Evolutionary conservation across 495 filamentous ascomycete genomes (phyloP).

Genomic region (Podospora australis): DNA sequence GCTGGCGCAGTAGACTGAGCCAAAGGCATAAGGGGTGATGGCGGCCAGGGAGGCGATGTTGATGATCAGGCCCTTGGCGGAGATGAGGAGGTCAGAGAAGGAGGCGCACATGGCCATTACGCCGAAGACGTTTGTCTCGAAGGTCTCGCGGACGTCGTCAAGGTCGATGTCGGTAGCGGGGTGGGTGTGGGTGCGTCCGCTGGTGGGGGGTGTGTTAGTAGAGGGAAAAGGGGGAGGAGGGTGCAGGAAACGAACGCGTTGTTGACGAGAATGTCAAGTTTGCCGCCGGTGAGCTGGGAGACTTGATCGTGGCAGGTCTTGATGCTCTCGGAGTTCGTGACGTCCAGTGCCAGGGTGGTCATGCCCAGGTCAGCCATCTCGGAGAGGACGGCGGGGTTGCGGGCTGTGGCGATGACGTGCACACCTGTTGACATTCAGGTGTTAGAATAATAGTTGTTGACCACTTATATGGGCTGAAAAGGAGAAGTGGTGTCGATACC

Average conservation of each 20-base stretch:
- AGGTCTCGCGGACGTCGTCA: conserved; percentile 45
- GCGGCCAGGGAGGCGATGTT: conserved; percentile 49
- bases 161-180: conserved; percentile 49
- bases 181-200: conserved; percentile 44
- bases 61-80: conserved; percentile 48
- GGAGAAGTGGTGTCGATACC: background rate
- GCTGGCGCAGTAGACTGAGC: conserved; percentile 45
- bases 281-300: conserved; percentile 45
- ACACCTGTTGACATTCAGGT: conserved; percentile 32
- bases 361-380: conserved; percentile 43
- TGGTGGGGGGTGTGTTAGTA: no score
- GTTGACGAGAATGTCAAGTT: conserved; percentile 60
- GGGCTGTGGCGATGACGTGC: conserved; percentile 51
- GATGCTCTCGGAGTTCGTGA: conserved; percentile 47
- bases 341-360: conserved; percentile 42
- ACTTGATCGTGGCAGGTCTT: conserved; percentile 40
- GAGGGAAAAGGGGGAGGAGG: no score
- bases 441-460: background rate
- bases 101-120: conserved; percentile 48
- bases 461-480: background rate
- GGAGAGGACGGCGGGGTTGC: conserved; percentile 37
- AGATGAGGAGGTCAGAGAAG: conserved; percentile 48
- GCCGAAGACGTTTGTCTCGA: conserved; percentile 60
- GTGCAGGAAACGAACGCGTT: no score
- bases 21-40: conserved; percentile 40